These are phyloP conservation scores for Echinosophora koreensis DNA, from an alignment of 306 rosid species.

Conservation along the genomic window DNA sequence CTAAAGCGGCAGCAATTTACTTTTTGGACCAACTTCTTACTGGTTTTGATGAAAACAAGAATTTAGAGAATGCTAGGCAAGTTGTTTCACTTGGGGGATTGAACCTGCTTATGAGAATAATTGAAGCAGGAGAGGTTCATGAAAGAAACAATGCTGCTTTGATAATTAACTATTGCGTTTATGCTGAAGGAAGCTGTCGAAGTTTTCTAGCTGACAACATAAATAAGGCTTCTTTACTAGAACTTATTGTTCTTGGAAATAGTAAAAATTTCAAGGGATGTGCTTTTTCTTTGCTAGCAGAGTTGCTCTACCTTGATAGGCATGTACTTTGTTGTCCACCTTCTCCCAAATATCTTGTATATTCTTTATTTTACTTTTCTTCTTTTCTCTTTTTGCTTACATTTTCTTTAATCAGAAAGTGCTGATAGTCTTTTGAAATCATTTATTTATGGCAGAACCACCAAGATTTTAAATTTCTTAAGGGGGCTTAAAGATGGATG, in stretches of 20 bases:
- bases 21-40: constrained; percentile 69
- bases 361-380: background rate
- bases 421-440: constrained; percentile 35
- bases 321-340: constrained; percentile 24
- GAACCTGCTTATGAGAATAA: constrained; percentile 55
- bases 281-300: constrained; percentile 60
- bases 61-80: constrained; percentile 72
- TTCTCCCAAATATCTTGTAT: background rate
- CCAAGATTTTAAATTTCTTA: constrained; percentile 57
- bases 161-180: constrained; percentile 59
- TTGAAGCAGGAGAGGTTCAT: constrained; percentile 63
- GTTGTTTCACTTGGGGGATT: constrained; percentile 77
- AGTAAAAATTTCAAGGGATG: constrained; percentile 43
- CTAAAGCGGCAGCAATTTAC: constrained; percentile 74
- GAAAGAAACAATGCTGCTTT: constrained; percentile 59
- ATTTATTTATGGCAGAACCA: constrained; percentile 53
- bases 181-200: constrained; percentile 74
- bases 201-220: constrained; percentile 67
- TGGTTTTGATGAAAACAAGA: constrained; percentile 73
- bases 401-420: constrained; percentile 7
- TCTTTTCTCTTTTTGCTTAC: background rate
- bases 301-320: constrained; percentile 76
- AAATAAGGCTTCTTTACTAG: constrained; percentile 59
- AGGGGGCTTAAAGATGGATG: constrained; percentile 69
- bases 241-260: constrained; percentile 63